Evolutionary conservation across 306 rosid species (phyloP).

Genomic region (Hippophae gyantsensis): DNA sequence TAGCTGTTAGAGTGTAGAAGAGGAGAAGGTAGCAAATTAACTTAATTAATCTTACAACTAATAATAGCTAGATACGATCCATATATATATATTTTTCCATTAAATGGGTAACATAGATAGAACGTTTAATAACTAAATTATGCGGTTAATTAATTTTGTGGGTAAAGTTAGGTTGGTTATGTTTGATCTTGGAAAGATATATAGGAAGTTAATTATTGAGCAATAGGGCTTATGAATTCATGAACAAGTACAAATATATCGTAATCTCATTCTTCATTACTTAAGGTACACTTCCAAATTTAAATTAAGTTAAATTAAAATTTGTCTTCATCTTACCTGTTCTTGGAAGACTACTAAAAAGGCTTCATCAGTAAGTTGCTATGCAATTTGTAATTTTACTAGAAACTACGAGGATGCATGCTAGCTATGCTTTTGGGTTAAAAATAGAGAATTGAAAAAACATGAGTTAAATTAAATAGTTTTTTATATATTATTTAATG

Average conservation of each 20-base stretch:
- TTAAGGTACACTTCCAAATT: slow-evolving; percentile 51
- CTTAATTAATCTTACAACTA: too few species aligned
- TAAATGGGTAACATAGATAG: too few species aligned
- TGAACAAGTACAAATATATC: slow-evolving; percentile 26
- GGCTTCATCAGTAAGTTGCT: slow-evolving; percentile 30
- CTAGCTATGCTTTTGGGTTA: not conserved
- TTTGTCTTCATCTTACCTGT: slow-evolving; percentile 38
- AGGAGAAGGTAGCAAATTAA: too few species aligned
- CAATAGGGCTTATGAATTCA: slow-evolving; percentile 1
- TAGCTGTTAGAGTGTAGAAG: too few species aligned
- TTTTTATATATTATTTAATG: too few species aligned
- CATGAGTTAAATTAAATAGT: too few species aligned
- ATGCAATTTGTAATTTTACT: slow-evolving; percentile 1
- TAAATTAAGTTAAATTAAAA: not conserved
- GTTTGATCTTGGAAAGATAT: slow-evolving; percentile 58
- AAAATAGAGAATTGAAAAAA: too few species aligned
- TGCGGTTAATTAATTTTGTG: not conserved
- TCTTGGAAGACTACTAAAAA: slow-evolving; percentile 10
- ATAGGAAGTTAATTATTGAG: slow-evolving; percentile 17
- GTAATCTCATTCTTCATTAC: slow-evolving; percentile 27
- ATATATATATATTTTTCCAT: too few species aligned
- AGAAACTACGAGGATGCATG: slow-evolving; percentile 15
- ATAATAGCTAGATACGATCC: too few species aligned
- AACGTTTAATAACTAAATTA: too few species aligned
- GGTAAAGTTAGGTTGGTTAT: slow-evolving; percentile 31